Conservation (phyloP, 371 early-diverging fungal genomes). For the Mycotypha africana region DNA sequence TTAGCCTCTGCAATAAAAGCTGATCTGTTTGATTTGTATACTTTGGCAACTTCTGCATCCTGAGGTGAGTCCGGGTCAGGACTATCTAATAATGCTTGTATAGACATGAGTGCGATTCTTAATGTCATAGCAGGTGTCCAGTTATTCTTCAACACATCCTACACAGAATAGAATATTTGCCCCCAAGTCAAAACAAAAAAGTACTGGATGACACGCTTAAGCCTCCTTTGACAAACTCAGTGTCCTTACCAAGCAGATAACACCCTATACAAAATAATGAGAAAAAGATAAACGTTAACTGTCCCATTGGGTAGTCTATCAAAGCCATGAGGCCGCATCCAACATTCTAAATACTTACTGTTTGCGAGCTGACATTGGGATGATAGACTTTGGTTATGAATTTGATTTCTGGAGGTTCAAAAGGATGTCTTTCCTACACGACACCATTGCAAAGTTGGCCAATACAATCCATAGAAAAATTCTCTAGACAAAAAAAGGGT, state of each 20-base stretch:
- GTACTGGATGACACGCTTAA: too few relatives aligned
- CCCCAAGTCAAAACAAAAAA: too few relatives aligned
- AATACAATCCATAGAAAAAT: too few relatives aligned
- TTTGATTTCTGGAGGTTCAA: constrained; percentile 45
- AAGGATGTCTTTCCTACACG: constrained; percentile 42
- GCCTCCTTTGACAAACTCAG: too few relatives aligned
- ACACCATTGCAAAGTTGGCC: too few relatives aligned
- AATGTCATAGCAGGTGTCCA: constrained; percentile 51
- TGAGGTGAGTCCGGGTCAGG: constrained; percentile 51
- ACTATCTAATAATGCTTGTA: constrained; percentile 42
- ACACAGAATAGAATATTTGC: too few relatives aligned
- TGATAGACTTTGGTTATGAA: constrained; percentile 49
- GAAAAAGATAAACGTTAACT: background rate
- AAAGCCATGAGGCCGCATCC: too few relatives aligned
- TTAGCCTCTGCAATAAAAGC: constrained; percentile 5
- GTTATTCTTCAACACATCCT: constrained; percentile 31
- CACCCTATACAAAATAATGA: constrained; percentile 23
- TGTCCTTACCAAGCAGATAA: constrained; percentile 46
- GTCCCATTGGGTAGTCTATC: too few relatives aligned
- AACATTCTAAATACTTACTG: constrained; percentile 27
- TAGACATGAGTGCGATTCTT: constrained; percentile 37
- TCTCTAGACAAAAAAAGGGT: background rate
- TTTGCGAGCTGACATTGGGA: constrained; percentile 52
- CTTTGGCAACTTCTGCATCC: constrained; percentile 19
- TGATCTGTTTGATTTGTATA: constrained; percentile 2